Evolutionary conservation across 176 grass and related monocot genomes (phyloP), one percentile per base, ranked within the genome.

Genomic region (Cymbopogon citratus): DNA sequence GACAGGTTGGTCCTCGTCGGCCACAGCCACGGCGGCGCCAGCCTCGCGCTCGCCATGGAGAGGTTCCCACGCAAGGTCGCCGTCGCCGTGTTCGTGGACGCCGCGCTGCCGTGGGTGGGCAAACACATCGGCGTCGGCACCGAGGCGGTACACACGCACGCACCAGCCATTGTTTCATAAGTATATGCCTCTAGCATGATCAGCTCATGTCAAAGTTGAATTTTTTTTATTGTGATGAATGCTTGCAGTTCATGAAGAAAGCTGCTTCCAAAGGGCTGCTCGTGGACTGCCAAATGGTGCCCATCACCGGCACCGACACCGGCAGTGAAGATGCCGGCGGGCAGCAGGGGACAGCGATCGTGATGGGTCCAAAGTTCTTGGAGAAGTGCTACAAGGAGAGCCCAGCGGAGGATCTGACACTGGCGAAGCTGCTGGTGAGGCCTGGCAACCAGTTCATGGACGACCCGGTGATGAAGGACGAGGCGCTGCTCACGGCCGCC

Each of bases 1-100:
- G 87, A 92, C 81, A 29, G 63, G 77, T 10, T 85, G 10, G 29
- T 90, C 9, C 66, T 90, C 24, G 85, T 90, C 9, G 91, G 77
- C 0, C 87, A 93, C 78, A 93, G 91, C 91, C 73, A 80, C 15
- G 87, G 91, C 25, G 91, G 91, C 0, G 35, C 70, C 66, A 85
- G 72, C 81, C 4, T 93, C 48, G 36, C 87, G 45, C 87, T 93
- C 62, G 81, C 87, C 73, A 80, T 87, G 87, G 84, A 90, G 73
- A 84, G 64, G 76, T 87, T 82, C 63, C 76, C 87, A 12, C 5
- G 63, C 45, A 90, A 85, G 84, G 24, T 90, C 66, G 28, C 87
- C 12, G 87, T 35, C 2, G 91, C 87, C 28, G 91, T 87, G 23
- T 93, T 93, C 46, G 81, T 56, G 2, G 72, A 85, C 40, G 81